Evolutionary conservation across 108 stramenopile genomes (phyloP).

Genomic region (Cyclotella baltica): DNA sequence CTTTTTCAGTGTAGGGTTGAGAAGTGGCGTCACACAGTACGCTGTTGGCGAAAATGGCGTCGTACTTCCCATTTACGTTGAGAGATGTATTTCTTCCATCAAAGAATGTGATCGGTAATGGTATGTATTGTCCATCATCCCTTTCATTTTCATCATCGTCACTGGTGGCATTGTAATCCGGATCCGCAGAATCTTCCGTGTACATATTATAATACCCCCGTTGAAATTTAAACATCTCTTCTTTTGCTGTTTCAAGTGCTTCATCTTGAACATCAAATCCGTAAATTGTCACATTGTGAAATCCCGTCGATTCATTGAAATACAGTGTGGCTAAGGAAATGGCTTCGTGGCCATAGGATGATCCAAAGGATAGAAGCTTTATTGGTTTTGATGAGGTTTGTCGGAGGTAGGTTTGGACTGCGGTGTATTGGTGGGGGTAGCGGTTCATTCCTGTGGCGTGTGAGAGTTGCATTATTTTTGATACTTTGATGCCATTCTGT

Average conservation of each 20-base stretch:
- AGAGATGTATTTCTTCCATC: constrained; percentile 12
- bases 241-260: not conserved
- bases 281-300: constrained; percentile 6
- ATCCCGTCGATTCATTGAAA: constrained; percentile 4
- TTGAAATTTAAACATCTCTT: too few relatives aligned
- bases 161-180: too few relatives aligned
- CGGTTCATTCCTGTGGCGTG: not conserved
- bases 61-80: constrained; percentile 1
- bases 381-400: not conserved
- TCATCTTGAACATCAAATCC: constrained; percentile 17
- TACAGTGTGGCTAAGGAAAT: constrained; percentile 21
- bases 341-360: constrained; percentile 11
- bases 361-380: constrained; percentile 21
- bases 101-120: not conserved
- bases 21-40: constrained; percentile 13
- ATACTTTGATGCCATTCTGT: too few relatives aligned
- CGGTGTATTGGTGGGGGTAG: not conserved
- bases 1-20: not conserved
- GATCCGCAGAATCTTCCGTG: too few relatives aligned
- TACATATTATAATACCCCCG: too few relatives aligned
- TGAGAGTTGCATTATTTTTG: not conserved
- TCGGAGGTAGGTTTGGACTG: not conserved
- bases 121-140: not conserved
- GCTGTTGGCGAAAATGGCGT: constrained; percentile 31
- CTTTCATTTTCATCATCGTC: not conserved